Base-by-base conservation (phyloP, 352 stramenopile genomes). In the Phytophthora brassicae region DNA sequence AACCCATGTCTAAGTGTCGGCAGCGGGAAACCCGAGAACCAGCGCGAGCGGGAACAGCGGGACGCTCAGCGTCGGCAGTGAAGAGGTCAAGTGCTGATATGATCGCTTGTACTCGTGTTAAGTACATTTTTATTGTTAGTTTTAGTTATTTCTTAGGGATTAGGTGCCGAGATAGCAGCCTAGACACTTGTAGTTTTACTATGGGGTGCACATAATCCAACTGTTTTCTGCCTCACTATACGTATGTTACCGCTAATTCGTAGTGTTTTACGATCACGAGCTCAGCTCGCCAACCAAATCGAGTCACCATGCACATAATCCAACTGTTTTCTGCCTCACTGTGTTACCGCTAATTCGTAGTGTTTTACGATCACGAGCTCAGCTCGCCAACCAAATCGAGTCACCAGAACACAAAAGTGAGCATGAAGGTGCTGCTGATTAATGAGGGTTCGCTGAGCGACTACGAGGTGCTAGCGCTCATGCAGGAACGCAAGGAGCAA, bases 341-440 rank as follows among this genome's bases (percentile, higher is more conserved):
- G 0, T 42, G 14, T 29, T 42, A n/a, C 35, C 14, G 12, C 12
- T 22, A 42, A 12, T 7, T 22, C 35, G 35, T 6, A 42, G 8
- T 22, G 14, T 6, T 20, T 42, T 42, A 14, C 35, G 14, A 20
- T 14, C 35, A 17, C 35, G 16, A 42, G 14, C 35, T 6, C 35
- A 20, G 14, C 35, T 42, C 26, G 33, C 16, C 28, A 46, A 60
- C 55, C 61, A 64, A 60, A 43, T 39, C 19, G 50, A n/a, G n/a
- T 60, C 38, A 11, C 22, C 19, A 23, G 17, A 42, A 33, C 42
- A n/a, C 43, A 24, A 39, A 11, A 7, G 3, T 17, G 35, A 76
- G 11, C 19, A 94, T 94, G 86, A 94, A 92, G 76, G 86, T 94
- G 70, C 56, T 94, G 68, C 68, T 87, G 64, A 84, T 86, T 58